A percentile compares a stretch with the other conserved stretches of the same genome.
phyloP scores from a whole-genome alignment of 2,329 filamentous ascomycete species.

The Colletotrichum filicis region DNA sequence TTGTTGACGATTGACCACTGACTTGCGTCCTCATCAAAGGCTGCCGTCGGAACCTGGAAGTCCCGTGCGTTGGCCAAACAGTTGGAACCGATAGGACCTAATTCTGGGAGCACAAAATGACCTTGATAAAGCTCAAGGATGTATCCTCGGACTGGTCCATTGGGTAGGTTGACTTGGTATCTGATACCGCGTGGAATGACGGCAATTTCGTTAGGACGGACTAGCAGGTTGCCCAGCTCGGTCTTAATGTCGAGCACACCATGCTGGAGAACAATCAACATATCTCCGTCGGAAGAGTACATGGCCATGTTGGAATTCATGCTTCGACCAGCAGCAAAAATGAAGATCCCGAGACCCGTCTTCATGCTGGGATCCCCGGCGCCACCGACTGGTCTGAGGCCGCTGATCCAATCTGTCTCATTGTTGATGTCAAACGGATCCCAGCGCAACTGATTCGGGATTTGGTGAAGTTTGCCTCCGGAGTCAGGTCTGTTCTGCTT shows the following conservation, averaged over 20 bases:
- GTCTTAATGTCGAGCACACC: conserved; percentile 73
- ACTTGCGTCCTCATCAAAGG: conserved; percentile 63
- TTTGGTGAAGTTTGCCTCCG: conserved; percentile 71
- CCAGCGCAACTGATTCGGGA: conserved; percentile 88
- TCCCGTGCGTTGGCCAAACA: conserved; percentile 75
- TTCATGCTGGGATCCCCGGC: conserved; percentile 79
- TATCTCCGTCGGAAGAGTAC: conserved; percentile 77
- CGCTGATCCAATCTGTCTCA: conserved; percentile 53
- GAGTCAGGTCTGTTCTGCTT: conserved; percentile 46
- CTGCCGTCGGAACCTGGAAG: conserved; percentile 71
- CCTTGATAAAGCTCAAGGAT: conserved; percentile 74
- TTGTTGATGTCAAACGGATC: conserved; percentile 76
- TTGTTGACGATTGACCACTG: conserved; percentile 62
- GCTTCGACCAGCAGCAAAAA: conserved; percentile 75
- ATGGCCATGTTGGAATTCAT: conserved; percentile 76
- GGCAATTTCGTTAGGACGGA: conserved; percentile 72
- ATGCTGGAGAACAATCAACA: conserved; percentile 74
- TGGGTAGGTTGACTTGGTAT: conserved; percentile 68
- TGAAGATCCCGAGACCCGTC: conserved; percentile 73
- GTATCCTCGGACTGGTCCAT: conserved; percentile 72
- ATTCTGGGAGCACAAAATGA: conserved; percentile 73
- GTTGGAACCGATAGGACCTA: conserved; percentile 74
- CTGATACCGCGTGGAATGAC: conserved; percentile 72
- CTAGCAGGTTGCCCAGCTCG: conserved; percentile 69
- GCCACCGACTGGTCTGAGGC: conserved; percentile 72